A percentile compares a stretch with the other conserved stretches of the same genome.
phyloP scores from a whole-genome alignment of 768 basidiomycete species.

The Macrolepiota fuliginosa region DNA sequence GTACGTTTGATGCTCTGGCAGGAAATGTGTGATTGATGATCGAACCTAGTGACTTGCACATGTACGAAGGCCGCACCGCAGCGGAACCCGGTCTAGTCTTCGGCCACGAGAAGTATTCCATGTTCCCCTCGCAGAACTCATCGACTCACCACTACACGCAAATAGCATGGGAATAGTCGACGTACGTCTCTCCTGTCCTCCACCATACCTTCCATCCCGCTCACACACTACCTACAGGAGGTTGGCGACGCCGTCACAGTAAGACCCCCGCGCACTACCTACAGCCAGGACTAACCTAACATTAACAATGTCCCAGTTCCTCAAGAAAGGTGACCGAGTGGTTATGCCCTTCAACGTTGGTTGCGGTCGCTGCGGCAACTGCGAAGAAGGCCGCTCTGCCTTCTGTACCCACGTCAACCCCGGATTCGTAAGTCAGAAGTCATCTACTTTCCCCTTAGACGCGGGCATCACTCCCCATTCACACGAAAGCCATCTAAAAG shows the following conservation, averaged over 20 bases:
- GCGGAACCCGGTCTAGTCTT: conserved; percentile 50
- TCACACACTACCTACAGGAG: conserved; percentile 27
- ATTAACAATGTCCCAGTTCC: conserved; percentile 26
- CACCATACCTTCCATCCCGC: background rate
- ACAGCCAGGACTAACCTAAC: background rate
- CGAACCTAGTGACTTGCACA: conserved; percentile 43
- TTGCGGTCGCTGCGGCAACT: conserved; percentile 56
- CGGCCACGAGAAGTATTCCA: conserved; percentile 49
- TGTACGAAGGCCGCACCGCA: conserved; percentile 55
- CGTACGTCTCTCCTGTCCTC: conserved; percentile 22
- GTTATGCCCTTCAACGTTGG: conserved; percentile 62
- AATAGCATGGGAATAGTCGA: conserved; percentile 50
- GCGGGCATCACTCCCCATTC: background rate
- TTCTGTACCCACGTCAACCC: conserved; percentile 60
- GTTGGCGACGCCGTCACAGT: conserved; percentile 43
- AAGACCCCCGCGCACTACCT: conserved; percentile 16
- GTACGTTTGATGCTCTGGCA: conserved; percentile 18
- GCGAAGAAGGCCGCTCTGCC: conserved; percentile 49
- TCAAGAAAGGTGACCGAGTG: conserved; percentile 58
- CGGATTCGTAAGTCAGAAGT: conserved; percentile 41
- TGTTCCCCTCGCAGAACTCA: background rate
- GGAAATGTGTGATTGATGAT: background rate
- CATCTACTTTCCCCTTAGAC: background rate
- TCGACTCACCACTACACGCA: background rate
- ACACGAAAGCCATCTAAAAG: background rate